A percentile compares a stretch with the other conserved stretches of the same genome.
These are phyloP conservation scores for Lotus japonicus DNA, from an alignment of 306 rosid species.

Conservation along the genomic window DNA sequence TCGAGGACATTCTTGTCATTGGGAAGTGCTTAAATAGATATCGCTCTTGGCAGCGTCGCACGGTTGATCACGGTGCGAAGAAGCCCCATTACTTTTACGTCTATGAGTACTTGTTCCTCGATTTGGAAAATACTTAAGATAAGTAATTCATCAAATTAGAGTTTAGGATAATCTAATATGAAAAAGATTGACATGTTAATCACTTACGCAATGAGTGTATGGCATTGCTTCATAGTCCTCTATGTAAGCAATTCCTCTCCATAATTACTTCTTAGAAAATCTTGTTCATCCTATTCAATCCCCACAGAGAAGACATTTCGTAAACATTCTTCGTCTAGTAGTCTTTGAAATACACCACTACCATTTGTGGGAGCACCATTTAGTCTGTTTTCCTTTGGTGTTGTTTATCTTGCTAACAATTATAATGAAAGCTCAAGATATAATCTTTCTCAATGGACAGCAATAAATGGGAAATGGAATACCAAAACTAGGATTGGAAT, in stretches of 20 bases:
- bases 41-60: no score
- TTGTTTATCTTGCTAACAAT: no score
- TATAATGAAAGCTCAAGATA: no score
- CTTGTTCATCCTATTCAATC: conserved; percentile 77
- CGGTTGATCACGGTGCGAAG: no score
- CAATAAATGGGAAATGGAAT: conserved; percentile 65
- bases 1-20: no score
- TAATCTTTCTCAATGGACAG: conserved; percentile 79
- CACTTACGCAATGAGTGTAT: conserved; percentile 85
- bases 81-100: no score
- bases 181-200: not conserved
- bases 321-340: no score
- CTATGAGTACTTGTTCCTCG: no score
- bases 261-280: conserved; percentile 32
- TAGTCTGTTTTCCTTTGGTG: no score
- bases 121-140: not conserved
- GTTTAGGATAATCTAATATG: not conserved
- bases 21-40: no score
- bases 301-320: not conserved
- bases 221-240: conserved; percentile 80
- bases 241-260: conserved; percentile 60
- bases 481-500: not conserved
- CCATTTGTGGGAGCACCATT: no score
- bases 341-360: no score
- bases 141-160: conserved; percentile 9